A percentile compares a stretch with the other conserved stretches of the same genome.
phyloP scores from a whole-genome alignment of 257 asterid genomes.

The Salvia miltiorrhiza region DNA sequence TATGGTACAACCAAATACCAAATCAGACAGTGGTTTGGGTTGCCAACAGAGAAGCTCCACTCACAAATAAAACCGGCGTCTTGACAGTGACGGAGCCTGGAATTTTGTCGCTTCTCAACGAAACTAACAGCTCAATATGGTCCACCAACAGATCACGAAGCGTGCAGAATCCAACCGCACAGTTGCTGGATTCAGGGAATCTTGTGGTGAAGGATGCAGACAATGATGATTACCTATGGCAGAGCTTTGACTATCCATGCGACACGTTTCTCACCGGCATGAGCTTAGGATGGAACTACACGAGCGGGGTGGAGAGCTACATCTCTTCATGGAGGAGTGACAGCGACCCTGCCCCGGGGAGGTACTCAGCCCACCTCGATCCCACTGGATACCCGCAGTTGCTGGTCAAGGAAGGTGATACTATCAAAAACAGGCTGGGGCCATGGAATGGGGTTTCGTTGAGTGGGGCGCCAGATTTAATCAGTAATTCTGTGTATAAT shows the following conservation, averaged over 20 bases:
- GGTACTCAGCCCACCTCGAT: not conserved
- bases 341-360: not conserved
- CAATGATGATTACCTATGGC: conserved; percentile 5
- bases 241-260: not conserved
- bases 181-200: not conserved
- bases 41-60: not conserved
- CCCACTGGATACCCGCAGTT: not conserved
- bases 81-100: not conserved
- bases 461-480: not conserved
- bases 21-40: not conserved
- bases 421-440: not conserved
- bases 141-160: no score
- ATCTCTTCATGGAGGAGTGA: not conserved
- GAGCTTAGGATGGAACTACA: not conserved
- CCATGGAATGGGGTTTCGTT: conserved; percentile 17
- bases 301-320: not conserved
- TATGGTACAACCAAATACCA: not conserved
- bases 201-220: conserved; percentile 1
- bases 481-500: not conserved
- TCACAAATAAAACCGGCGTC: not conserved
- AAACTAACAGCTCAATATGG: not conserved
- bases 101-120: not conserved
- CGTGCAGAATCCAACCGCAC: not conserved
- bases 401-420: rapidly evolving
- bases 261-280: conserved; percentile 6